These are phyloP conservation scores for Colletotrichum phormii DNA, from an alignment of 2,329 filamentous ascomycete genomes.

Conservation along the genomic window DNA sequence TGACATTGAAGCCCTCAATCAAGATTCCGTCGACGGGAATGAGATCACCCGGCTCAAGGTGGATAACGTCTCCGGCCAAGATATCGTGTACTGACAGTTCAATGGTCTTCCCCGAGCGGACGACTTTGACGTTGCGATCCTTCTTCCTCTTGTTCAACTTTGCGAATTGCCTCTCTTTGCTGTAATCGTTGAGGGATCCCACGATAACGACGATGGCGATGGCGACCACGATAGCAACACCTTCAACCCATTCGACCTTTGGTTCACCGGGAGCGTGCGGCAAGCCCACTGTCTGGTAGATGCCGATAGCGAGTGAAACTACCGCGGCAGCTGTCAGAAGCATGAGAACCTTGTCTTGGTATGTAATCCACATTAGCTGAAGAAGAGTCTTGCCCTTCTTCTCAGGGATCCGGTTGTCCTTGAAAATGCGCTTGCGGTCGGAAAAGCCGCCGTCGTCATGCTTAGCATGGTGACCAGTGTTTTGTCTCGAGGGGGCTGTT, in stretches of 20 bases:
- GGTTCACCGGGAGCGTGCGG: constrained; percentile 59
- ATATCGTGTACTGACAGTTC: constrained; percentile 78
- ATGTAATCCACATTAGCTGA: constrained; percentile 83
- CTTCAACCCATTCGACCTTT: constrained; percentile 73
- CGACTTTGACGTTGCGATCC: constrained; percentile 77
- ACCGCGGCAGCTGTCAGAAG: constrained; percentile 77
- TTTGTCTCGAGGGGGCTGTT: constrained; percentile 5
- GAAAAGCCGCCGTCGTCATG: constrained; percentile 54
- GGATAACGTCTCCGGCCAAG: constrained; percentile 76
- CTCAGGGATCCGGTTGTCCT: constrained; percentile 78
- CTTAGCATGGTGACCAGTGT: not conserved
- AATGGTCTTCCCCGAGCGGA: constrained; percentile 76
- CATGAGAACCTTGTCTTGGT: constrained; percentile 85
- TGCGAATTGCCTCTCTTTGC: constrained; percentile 84
- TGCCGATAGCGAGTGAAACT: constrained; percentile 78
- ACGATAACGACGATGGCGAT: constrained; percentile 82
- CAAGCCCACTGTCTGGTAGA: constrained; percentile 79
- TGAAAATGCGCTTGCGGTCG: constrained; percentile 78
- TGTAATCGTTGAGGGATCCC: constrained; percentile 82
- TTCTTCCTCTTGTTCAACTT: constrained; percentile 84
- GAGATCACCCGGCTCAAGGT: constrained; percentile 81
- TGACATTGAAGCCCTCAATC: constrained; percentile 78
- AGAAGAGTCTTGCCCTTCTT: constrained; percentile 81
- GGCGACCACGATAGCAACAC: constrained; percentile 84
- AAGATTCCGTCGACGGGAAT: constrained; percentile 80